These are phyloP conservation scores for Scheffersomyces illinoinensis DNA, from an alignment of 1,139 yeast species.

Conservation along the genomic window DNA sequence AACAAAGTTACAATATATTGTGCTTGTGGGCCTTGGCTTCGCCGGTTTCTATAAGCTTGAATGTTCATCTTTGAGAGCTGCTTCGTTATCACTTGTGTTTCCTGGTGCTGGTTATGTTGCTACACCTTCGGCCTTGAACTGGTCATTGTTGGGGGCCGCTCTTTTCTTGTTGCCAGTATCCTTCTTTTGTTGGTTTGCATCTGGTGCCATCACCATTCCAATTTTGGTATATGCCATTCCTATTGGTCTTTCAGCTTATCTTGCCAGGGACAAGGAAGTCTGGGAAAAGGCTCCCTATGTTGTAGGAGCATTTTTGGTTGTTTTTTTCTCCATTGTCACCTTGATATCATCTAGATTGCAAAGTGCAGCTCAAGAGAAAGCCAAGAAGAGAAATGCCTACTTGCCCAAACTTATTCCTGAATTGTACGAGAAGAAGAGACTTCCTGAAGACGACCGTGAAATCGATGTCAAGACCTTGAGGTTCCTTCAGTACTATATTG, in stretches of 20 bases:
- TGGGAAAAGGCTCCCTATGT: background rate
- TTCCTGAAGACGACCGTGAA: slow-evolving; percentile 3
- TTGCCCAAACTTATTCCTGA: background rate
- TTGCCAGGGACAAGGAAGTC: background rate
- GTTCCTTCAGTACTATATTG: slow-evolving; percentile 4
- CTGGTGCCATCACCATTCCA: slow-evolving; percentile 1
- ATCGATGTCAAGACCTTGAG: slow-evolving; percentile 2
- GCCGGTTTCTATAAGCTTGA: background rate
- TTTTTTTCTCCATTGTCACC: background rate
- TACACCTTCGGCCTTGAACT: slow-evolving; percentile 3
- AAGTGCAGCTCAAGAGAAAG: background rate
- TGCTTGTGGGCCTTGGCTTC: background rate
- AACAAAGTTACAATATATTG: background rate
- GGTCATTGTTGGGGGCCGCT: background rate
- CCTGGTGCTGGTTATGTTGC: slow-evolving; percentile 4
- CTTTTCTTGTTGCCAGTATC: slow-evolving; percentile 3
- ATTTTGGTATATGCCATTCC: background rate
- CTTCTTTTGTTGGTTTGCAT: slow-evolving; percentile 3
- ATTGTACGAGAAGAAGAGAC: background rate
- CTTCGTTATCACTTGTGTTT: slow-evolving; percentile 1
- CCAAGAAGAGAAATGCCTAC: background rate
- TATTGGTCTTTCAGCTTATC: background rate
- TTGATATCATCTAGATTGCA: background rate
- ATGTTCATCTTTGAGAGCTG: background rate
- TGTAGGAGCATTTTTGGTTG: background rate